phyloP scores from a whole-genome alignment of 2,329 filamentous ascomycete genomes.

The Claviceps sp. region DNA sequence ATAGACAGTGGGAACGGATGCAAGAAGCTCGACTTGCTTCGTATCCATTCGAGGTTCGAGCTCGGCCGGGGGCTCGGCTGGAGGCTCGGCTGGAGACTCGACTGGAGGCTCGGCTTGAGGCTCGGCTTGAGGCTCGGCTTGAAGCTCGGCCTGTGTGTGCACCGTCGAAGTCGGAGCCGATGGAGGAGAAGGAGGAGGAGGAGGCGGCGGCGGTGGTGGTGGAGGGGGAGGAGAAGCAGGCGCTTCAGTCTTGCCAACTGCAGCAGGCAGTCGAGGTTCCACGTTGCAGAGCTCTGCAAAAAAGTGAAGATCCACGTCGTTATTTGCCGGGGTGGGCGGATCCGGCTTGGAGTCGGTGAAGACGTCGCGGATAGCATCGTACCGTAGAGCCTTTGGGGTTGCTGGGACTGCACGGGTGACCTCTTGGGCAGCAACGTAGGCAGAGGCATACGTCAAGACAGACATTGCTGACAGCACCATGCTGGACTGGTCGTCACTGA shows the following conservation, averaged over 20 bases:
- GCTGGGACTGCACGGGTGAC: constrained; percentile 13
- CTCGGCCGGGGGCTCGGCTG: not conserved
- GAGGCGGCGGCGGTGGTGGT: not conserved
- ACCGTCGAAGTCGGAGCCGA: not conserved
- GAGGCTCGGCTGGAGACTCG: too few relatives aligned
- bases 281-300: constrained; percentile 23
- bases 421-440: constrained; percentile 18
- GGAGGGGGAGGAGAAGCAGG: too few relatives aligned
- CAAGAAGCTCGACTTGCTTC: constrained; percentile 13
- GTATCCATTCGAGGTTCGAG: constrained; percentile 9
- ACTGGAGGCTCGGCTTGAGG: not conserved
- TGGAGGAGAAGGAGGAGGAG: not conserved
- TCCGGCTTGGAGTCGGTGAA: constrained; percentile 24
- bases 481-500: constrained; percentile 12
- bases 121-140: too few relatives aligned
- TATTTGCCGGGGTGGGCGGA: constrained; percentile 12
- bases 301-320: constrained; percentile 17
- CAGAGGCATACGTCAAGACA: constrained; percentile 18
- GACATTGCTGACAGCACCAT: constrained; percentile 17
- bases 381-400: constrained; percentile 19
- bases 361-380: constrained; percentile 28
- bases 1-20: constrained; percentile 11
- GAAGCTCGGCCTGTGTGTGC: not conserved
- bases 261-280: constrained; percentile 14
- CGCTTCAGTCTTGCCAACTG: constrained; percentile 6